Evolutionary conservation across 140 eudicot genomes (phyloP).

Genomic region (Eryngium alpinum): DNA sequence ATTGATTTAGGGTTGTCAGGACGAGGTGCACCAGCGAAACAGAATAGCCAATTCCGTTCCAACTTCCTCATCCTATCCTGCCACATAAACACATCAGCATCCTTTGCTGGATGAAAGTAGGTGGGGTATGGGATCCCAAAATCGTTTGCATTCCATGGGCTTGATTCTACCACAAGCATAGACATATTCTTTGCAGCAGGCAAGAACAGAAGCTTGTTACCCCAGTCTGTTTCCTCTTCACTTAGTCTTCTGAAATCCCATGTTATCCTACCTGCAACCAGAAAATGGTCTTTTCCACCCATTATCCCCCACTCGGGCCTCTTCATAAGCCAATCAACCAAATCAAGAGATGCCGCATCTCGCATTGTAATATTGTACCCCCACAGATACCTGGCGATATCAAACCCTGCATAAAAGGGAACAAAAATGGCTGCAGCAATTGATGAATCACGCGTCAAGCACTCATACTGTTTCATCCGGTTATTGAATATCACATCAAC

Average conservation of each 20-base stretch:
- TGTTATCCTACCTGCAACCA: conserved; percentile 76
- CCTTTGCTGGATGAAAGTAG: conserved; percentile 82
- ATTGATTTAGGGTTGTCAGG: conserved; percentile 61
- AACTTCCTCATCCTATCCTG: conserved; percentile 67
- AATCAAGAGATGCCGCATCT: conserved; percentile 68
- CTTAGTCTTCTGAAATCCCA: conserved; percentile 81
- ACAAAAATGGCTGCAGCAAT: conserved; percentile 75
- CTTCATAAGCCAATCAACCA: conserved; percentile 63
- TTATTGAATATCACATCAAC: conserved; percentile 65
- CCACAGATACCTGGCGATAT: conserved; percentile 69
- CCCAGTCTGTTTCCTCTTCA: conserved; percentile 68
- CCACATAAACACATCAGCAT: conserved; percentile 62
- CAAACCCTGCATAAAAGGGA: conserved; percentile 82
- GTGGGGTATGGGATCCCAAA: conserved; percentile 87
- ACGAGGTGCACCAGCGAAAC: conserved; percentile 89
- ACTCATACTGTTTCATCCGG: conserved; percentile 78
- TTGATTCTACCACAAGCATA: conserved; percentile 69
- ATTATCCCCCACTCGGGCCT: conserved; percentile 68
- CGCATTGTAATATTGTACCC: conserved; percentile 54
- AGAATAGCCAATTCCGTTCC: conserved; percentile 57
- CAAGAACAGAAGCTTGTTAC: conserved; percentile 61
- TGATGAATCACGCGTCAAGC: conserved; percentile 79
- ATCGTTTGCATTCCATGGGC: conserved; percentile 77
- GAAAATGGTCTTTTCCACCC: conserved; percentile 89
- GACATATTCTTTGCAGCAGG: conserved; percentile 87